phyloP scores from a whole-genome alignment of 495 filamentous ascomycete genomes.

The Penicillium paradoxum region DNA sequence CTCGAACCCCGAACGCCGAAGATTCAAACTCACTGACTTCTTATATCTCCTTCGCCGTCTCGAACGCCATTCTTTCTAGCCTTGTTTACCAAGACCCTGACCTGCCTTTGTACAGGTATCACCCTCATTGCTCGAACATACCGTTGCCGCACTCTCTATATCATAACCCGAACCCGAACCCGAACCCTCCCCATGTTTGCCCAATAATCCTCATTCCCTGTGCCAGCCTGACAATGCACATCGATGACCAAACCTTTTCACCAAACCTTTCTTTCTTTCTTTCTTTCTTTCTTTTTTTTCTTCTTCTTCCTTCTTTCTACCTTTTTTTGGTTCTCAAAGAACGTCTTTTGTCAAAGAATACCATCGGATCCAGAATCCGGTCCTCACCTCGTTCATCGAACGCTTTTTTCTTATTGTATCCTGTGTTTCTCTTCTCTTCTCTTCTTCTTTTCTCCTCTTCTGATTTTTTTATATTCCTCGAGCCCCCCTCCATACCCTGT shows the following conservation, averaged over 20 bases:
- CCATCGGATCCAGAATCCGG: background rate
- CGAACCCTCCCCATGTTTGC: background rate
- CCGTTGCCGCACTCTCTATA: slow-evolving; percentile 4
- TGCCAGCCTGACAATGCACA: slow-evolving; percentile 3
- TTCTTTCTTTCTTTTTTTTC: background rate
- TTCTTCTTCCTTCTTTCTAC: background rate
- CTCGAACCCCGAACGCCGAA: background rate
- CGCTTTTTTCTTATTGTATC: slow-evolving; percentile 9
- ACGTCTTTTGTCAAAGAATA: background rate
- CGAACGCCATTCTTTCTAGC: background rate
- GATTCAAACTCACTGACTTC: background rate
- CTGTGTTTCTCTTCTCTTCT: slow-evolving; percentile 11
- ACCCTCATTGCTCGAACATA: slow-evolving; percentile 5
- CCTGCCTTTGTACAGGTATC: slow-evolving; percentile 1
- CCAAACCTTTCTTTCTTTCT: slow-evolving; percentile 3
- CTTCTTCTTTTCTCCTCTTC: slow-evolving; percentile 5
- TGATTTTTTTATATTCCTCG: background rate
- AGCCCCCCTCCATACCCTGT: slow-evolving; percentile 25
- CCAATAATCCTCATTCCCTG: background rate
- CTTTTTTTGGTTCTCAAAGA: background rate
- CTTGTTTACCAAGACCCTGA: slow-evolving; percentile 16
- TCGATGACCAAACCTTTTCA: background rate
- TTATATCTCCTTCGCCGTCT: background rate
- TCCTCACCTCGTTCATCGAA: slow-evolving; percentile 3
- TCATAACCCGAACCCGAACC: background rate